phyloP scores from a whole-genome alignment of 306 rosid genomes.

The Geum urbanum region DNA sequence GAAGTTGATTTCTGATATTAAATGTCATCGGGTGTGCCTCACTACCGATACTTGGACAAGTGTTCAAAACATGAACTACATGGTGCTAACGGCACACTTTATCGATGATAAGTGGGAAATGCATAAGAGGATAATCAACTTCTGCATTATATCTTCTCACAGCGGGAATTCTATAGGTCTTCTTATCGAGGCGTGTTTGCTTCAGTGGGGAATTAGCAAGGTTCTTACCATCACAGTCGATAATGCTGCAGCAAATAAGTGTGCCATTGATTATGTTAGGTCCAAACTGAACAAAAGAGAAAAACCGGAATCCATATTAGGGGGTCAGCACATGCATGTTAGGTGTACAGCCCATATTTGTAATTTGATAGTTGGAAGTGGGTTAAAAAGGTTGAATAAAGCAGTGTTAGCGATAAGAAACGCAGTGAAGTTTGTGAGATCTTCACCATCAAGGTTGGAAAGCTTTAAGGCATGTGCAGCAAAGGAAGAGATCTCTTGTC shows the following conservation, averaged over 20 bases:
- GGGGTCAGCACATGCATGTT: not conserved
- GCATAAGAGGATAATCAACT: not conserved
- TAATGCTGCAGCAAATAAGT: not conserved
- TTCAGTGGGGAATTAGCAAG: not conserved
- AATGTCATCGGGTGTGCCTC: not conserved
- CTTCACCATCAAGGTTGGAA: not conserved
- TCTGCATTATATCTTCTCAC: not conserved
- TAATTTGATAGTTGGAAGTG: not conserved
- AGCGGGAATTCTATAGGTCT: not conserved
- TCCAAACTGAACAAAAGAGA: not conserved
- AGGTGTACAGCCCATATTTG: not conserved
- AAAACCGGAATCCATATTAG: not conserved
- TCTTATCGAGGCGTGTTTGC: not conserved
- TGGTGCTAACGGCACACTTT: not conserved
- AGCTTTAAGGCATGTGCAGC: not conserved
- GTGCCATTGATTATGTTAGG: not conserved
- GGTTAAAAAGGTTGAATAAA: not conserved
- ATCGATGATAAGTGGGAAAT: not conserved
- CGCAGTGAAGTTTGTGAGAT: not conserved
- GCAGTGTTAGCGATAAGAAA: not conserved
- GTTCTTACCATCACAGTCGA: not conserved
- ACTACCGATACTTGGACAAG: slow-evolving; percentile 3
- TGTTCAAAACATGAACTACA: not conserved
- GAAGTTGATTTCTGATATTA: not conserved
- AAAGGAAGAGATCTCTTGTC: not conserved